Percentiles rank a stretch among this genome's conserved stretches.
phyloP scores from a whole-genome alignment of 2,329 filamentous ascomycete genomes.

The Tolypocladium ophioglossoides region DNA sequence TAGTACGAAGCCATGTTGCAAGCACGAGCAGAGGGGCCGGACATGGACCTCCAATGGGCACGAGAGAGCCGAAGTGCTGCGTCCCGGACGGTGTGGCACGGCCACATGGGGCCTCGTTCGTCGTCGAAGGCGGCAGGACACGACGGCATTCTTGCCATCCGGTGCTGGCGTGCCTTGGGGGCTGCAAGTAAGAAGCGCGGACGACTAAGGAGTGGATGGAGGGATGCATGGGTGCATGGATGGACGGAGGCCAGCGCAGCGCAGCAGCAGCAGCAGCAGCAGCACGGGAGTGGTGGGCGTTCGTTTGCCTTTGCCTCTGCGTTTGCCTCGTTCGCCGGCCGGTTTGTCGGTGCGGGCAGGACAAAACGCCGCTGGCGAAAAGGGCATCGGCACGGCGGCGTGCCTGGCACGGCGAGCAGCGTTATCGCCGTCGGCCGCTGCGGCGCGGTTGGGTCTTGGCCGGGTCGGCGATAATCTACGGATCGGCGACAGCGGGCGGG shows the following conservation, averaged over 20 bases:
- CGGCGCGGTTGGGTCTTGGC: background rate
- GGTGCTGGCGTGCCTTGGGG: background rate
- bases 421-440: slow-evolving; percentile 2
- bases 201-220: background rate
- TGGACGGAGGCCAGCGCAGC: background rate
- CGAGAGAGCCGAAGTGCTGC: background rate
- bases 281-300: background rate
- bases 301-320: background rate
- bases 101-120: background rate
- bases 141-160: background rate
- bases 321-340: background rate
- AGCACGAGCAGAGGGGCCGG: too few species aligned
- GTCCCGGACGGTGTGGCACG: background rate
- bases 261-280: background rate
- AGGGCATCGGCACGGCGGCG: background rate
- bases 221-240: background rate
- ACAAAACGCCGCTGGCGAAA: slow-evolving; percentile 1
- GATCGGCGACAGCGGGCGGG: background rate
- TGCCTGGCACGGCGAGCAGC: background rate
- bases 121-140: background rate
- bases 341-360: slow-evolving; percentile 3
- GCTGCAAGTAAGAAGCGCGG: background rate
- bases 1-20: background rate
- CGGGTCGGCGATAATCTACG: background rate
- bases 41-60: background rate